Base-by-base conservation (phyloP, 768 basidiomycete species). In the Lanmaoa pseudosensibilis region DNA sequence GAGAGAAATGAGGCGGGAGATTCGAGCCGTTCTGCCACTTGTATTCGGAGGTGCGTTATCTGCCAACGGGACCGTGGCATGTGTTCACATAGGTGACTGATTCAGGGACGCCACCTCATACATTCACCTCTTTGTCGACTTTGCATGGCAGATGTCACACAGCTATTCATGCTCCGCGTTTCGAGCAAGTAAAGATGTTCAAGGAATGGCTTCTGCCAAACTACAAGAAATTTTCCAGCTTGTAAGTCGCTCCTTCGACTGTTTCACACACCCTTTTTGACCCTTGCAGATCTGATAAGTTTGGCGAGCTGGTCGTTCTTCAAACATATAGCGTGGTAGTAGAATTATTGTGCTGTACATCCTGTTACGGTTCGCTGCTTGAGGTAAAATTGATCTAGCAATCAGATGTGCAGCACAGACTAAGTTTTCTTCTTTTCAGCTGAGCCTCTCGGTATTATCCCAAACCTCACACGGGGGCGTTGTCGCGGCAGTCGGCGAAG, bases 181-280 rank as follows among this genome's bases (percentile, higher is more conserved):
- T 83, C 58, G 88, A 92, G 60, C 89, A 92, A 72, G 82, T 89
- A 37, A 78, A 86, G 62, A 82, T 81, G 10, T 79, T 91, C 52
- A 78, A 77, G 52, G 80, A 83, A 46, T 93, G 91, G 91, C 74
- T 93, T 33, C 68, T 90, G n/a, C 91, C 90, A 4, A 74, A 84
- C 25, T 76, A 88, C 40, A 80, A 80, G 60, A 84, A 81, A 58
- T 73, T 78, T 54, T 72, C 87, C 13, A 56, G 73, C 10, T 76
- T 72, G 88, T 88, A 61, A 55, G 75, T 65, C 6, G 9, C 38
- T 18, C 0, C 8, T 30, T 33, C 11, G 36, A 10, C 15, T 10
- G 5, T 32, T 46, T 41, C 8, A 8, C 4, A 15, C 34, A 9
- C 9, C 27, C 3, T 0, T 9, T 23, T 49, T 46, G 57, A 58